These are phyloP conservation scores for Backusella liffmaniae DNA, from an alignment of 192 early-diverging fungal species.

Conservation along the genomic window DNA sequence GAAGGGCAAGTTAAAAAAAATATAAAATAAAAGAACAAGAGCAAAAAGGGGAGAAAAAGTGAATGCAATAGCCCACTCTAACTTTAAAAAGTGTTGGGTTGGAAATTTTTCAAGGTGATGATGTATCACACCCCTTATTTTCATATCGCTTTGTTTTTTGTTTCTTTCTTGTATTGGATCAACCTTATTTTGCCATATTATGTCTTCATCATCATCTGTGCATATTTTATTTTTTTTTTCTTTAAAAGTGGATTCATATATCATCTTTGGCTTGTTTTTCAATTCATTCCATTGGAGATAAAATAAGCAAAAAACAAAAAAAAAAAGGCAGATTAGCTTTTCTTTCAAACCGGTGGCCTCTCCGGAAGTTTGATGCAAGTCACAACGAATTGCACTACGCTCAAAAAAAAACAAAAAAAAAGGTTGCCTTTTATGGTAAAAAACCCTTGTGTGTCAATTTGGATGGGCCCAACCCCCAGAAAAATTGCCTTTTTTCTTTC, in stretches of 20 bases:
- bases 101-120: not conserved
- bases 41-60: slow-evolving; percentile 6
- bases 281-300: slow-evolving; percentile 3
- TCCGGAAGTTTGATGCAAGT: not conserved
- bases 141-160: not conserved
- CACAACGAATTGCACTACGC: not conserved
- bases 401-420: not conserved
- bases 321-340: not conserved
- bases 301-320: not conserved
- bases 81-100: slow-evolving; percentile 10
- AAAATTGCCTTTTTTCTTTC: not conserved
- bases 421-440: not conserved
- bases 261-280: slow-evolving; percentile 2
- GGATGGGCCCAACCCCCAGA: not conserved
- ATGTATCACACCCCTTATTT: not conserved
- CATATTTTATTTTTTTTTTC: not conserved
- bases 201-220: not conserved
- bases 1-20: not conserved
- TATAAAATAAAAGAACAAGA: not conserved
- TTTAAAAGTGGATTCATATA: not conserved
- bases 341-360: not conserved
- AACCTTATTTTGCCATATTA: not conserved
- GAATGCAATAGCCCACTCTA: slow-evolving; percentile 3
- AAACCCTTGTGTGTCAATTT: not conserved
- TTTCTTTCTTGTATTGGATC: not conserved